Evolutionary conservation across 164 flowering plant genomes (phyloP).

Genomic region (Taxillus chinensis): DNA sequence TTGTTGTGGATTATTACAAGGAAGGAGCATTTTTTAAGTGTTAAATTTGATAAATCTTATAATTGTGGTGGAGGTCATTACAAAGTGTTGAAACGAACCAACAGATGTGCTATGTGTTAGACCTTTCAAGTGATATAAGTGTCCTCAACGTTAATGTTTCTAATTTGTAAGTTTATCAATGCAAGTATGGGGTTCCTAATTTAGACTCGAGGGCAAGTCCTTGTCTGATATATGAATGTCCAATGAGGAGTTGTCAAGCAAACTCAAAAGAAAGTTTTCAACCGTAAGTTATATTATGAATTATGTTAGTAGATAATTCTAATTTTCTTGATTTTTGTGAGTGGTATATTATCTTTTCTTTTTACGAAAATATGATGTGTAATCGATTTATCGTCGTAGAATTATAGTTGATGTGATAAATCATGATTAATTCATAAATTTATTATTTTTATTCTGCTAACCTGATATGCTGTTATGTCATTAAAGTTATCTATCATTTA

Average conservation of each 20-base stretch:
- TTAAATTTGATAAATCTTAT: background rate
- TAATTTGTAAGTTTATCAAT: background rate
- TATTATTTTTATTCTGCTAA: too few species aligned
- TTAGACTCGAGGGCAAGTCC: constrained; percentile 1
- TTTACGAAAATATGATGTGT: too few species aligned
- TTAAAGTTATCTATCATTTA: too few species aligned
- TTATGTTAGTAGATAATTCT: background rate
- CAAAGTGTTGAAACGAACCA: background rate
- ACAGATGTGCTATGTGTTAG: background rate
- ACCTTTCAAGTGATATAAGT: background rate
- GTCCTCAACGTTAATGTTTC: background rate
- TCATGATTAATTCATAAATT: too few species aligned
- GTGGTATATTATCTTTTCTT: background rate
- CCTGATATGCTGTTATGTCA: too few species aligned
- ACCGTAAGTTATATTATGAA: background rate
- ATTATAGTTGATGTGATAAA: too few species aligned
- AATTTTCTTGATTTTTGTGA: background rate
- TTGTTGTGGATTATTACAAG: background rate
- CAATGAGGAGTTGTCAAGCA: background rate
- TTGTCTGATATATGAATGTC: background rate
- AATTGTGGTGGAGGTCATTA: background rate
- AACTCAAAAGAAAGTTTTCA: background rate
- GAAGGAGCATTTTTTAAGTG: background rate
- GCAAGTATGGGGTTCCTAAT: background rate
- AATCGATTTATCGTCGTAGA: too few species aligned